These are phyloP conservation scores for Colletotrichum tofieldiae DNA, from an alignment of 2,329 filamentous ascomycete genomes.

Conservation along the genomic window DNA sequence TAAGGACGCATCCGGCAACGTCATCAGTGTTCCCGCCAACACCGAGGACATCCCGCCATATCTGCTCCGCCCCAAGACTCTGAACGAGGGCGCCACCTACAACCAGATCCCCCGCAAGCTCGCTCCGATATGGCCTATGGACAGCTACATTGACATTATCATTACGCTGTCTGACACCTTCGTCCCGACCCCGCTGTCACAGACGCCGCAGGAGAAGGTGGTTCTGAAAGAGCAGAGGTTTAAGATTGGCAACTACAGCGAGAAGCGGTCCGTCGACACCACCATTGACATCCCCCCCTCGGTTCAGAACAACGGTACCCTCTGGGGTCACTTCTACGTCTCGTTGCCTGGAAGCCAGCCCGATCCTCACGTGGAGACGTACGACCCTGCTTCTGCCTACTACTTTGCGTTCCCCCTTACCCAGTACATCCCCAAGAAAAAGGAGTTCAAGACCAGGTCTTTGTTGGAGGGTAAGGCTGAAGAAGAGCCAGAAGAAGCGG, in stretches of 20 bases:
- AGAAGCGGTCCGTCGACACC: conserved; percentile 83
- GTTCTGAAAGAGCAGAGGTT: conserved; percentile 88
- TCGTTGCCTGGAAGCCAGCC: conserved; percentile 82
- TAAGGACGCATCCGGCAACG: conserved; percentile 67
- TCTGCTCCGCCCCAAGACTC: conserved; percentile 72
- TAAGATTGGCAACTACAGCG: conserved; percentile 82
- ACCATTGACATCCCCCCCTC: conserved; percentile 82
- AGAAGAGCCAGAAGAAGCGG: conserved; percentile 68
- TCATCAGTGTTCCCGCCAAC: conserved; percentile 68
- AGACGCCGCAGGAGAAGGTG: conserved; percentile 76
- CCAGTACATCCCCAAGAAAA: conserved; percentile 93
- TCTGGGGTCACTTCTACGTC: conserved; percentile 96
- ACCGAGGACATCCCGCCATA: conserved; percentile 75
- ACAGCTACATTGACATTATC: conserved; percentile 84
- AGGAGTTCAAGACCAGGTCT: conserved; percentile 88
- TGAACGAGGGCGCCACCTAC: conserved; percentile 75
- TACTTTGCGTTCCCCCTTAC: conserved; percentile 90
- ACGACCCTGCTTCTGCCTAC: conserved; percentile 83
- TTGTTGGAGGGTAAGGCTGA: conserved; percentile 73
- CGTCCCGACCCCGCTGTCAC: conserved; percentile 77
- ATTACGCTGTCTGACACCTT: conserved; percentile 87
- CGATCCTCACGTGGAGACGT: conserved; percentile 81
- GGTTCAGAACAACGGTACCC: conserved; percentile 92
- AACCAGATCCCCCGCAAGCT: conserved; percentile 78
- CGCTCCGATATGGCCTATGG: conserved; percentile 89